These are phyloP conservation scores for Pseudonitzschia multiseries DNA, from an alignment of 108 stramenopile genomes.

Conservation along the genomic window DNA sequence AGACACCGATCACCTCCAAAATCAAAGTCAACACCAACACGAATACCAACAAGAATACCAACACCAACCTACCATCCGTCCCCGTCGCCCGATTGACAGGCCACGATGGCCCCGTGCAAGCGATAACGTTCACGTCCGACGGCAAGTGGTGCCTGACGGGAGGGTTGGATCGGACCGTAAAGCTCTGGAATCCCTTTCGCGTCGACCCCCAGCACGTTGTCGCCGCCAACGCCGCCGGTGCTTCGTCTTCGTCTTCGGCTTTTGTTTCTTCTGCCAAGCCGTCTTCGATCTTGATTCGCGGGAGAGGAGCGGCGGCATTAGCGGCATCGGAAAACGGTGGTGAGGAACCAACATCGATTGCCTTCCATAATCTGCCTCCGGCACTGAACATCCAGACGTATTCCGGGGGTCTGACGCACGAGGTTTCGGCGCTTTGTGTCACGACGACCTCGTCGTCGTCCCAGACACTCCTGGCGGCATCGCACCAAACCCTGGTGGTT, in stretches of 20 bases:
- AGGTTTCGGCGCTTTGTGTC: slow-evolving; percentile 47
- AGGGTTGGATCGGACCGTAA: slow-evolving; percentile 74
- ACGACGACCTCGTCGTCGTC: slow-evolving; percentile 13
- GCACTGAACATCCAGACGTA: slow-evolving; percentile 81
- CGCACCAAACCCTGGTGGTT: slow-evolving; percentile 65
- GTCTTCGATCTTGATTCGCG: background rate
- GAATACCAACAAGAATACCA: background rate
- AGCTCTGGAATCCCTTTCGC: slow-evolving; percentile 83
- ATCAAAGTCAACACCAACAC: too few species aligned
- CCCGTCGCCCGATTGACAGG: slow-evolving; percentile 56
- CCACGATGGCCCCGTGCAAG: slow-evolving; percentile 67
- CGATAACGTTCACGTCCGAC: slow-evolving; percentile 56
- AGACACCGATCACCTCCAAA: background rate
- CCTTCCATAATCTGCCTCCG: slow-evolving; percentile 43
- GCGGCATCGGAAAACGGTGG: too few species aligned
- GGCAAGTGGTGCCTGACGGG: slow-evolving; percentile 82
- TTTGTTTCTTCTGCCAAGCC: too few species aligned
- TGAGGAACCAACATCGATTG: slow-evolving; percentile 4
- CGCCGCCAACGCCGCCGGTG: background rate
- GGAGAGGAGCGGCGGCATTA: slow-evolving; percentile 6
- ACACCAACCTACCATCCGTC: slow-evolving; percentile 29
- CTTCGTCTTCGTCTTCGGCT: background rate
- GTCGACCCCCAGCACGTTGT: slow-evolving; percentile 48
- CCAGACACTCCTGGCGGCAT: slow-evolving; percentile 51
- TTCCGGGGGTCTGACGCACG: slow-evolving; percentile 65